Conservation (phyloP, 768 basidiomycete species). For the Trametes villosa region DNA sequence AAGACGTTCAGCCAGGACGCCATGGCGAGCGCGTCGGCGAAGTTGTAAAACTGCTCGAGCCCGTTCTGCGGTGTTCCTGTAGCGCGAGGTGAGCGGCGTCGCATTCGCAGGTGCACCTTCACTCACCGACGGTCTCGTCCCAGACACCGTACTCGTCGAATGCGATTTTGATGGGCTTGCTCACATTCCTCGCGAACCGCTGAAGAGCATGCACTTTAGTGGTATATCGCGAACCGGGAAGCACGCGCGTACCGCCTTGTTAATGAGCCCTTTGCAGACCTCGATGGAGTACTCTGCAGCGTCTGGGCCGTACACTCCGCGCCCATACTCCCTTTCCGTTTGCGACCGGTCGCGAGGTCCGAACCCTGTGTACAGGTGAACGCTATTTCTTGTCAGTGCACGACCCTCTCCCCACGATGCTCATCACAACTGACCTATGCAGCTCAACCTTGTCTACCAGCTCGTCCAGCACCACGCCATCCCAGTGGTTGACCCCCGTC, state of each 20-base stretch:
- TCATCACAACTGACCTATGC: slow-evolving; percentile 20
- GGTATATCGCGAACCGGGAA: background rate
- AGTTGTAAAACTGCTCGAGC: slow-evolving; percentile 28
- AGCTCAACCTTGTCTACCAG: slow-evolving; percentile 30
- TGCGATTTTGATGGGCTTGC: slow-evolving; percentile 29
- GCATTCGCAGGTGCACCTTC: background rate
- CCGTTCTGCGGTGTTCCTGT: slow-evolving; percentile 29
- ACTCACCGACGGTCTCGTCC: slow-evolving; percentile 33
- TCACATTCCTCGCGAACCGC: slow-evolving; percentile 26
- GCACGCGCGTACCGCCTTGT: slow-evolving; percentile 27
- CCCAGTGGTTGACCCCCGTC: slow-evolving; percentile 40
- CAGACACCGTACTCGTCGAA: slow-evolving; percentile 34
- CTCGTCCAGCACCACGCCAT: slow-evolving; percentile 38
- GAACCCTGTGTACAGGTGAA: slow-evolving; percentile 32
- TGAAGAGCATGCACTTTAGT: background rate
- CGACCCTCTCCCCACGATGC: background rate
- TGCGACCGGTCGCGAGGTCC: slow-evolving; percentile 30
- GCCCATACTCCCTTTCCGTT: slow-evolving; percentile 27
- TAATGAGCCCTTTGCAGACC: slow-evolving; percentile 28
- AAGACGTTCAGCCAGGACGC: slow-evolving; percentile 66
- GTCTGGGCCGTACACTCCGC: slow-evolving; percentile 30
- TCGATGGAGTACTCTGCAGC: slow-evolving; percentile 33
- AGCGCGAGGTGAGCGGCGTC: background rate
- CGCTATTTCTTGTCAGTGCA: slow-evolving; percentile 7
- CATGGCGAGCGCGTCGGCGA: slow-evolving; percentile 45